These are phyloP conservation scores for Boletus speciosus DNA, from an alignment of 768 basidiomycete genomes.

Conservation along the genomic window DNA sequence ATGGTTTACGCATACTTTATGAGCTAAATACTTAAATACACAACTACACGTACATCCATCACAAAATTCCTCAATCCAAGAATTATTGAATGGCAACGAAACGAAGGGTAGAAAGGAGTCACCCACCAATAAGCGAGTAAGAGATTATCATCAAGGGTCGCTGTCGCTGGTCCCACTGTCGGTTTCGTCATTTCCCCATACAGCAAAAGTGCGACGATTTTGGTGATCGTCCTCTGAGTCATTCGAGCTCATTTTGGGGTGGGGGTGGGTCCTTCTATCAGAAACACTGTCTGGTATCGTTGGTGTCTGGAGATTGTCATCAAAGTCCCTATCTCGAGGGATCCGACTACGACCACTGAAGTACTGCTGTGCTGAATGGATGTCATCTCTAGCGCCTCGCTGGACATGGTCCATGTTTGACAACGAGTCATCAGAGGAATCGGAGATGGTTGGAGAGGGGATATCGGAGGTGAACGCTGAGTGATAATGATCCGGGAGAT, in stretches of 20 bases:
- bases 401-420: slow-evolving; percentile 36
- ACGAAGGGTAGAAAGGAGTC: neutral
- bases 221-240: slow-evolving; percentile 23
- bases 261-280: slow-evolving; percentile 14
- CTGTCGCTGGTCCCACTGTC: slow-evolving; percentile 81
- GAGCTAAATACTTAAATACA: slow-evolving; percentile 3
- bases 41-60: neutral
- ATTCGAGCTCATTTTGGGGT: slow-evolving; percentile 8
- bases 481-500: slow-evolving; percentile 17
- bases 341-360: slow-evolving; percentile 53
- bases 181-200: slow-evolving; percentile 86
- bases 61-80: neutral
- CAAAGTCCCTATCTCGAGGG: slow-evolving; percentile 56
- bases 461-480: slow-evolving; percentile 31
- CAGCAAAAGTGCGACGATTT: slow-evolving; percentile 65
- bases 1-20: neutral
- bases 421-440: slow-evolving; percentile 38
- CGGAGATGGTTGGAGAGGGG: slow-evolving; percentile 36
- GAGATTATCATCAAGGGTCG: slow-evolving; percentile 34
- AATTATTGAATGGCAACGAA: slow-evolving; percentile 2
- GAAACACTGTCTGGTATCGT: slow-evolving; percentile 41
- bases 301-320: slow-evolving; percentile 60
- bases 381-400: slow-evolving; percentile 51
- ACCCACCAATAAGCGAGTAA: neutral
- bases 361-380: slow-evolving; percentile 37